Evolutionary conservation across 352 stramenopile species (phyloP).

Genomic region (Pythium insidiosum): DNA sequence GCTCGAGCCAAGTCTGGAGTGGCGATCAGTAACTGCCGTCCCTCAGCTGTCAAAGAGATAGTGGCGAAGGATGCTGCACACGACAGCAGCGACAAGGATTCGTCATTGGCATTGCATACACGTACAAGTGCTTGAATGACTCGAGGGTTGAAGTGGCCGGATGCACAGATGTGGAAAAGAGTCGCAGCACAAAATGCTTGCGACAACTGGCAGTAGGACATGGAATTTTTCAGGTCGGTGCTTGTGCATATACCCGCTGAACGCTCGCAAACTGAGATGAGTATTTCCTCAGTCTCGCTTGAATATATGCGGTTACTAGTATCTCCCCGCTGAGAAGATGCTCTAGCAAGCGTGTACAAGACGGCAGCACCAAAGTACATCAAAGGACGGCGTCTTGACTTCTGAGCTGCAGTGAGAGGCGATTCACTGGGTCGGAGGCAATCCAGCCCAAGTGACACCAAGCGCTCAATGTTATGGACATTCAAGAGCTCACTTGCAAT

Average conservation of each 20-base stretch:
- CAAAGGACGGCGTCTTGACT: constrained; percentile 30
- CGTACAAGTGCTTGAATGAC: constrained; percentile 58
- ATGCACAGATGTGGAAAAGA: constrained; percentile 67
- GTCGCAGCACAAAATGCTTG: constrained; percentile 70
- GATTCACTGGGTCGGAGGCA: constrained; percentile 22
- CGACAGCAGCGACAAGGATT: constrained; percentile 54
- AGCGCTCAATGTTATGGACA: constrained; percentile 40
- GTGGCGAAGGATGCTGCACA: constrained; percentile 75
- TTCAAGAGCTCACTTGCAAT: constrained; percentile 62
- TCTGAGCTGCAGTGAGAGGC: constrained; percentile 11
- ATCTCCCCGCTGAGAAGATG: constrained; percentile 44
- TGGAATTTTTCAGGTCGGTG: background rate
- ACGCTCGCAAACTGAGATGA: constrained; percentile 45
- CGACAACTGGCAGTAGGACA: constrained; percentile 19
- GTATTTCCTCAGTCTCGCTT: constrained; percentile 23
- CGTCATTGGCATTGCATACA: constrained; percentile 66
- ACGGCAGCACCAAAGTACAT: constrained; percentile 36
- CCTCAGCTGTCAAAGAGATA: constrained; percentile 60
- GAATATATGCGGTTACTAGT: constrained; percentile 37
- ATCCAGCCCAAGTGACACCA: constrained; percentile 40
- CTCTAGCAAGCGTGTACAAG: constrained; percentile 44
- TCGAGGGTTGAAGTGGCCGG: constrained; percentile 29
- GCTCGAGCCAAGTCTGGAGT: constrained; percentile 44
- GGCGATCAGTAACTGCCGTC: constrained; percentile 39
- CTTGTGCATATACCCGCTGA: constrained; percentile 2